Percentiles rank a stretch among this genome's conserved stretches.
phyloP scores from a whole-genome alignment of 371 early-diverging fungal genomes.

The Mortierella sp. region DNA sequence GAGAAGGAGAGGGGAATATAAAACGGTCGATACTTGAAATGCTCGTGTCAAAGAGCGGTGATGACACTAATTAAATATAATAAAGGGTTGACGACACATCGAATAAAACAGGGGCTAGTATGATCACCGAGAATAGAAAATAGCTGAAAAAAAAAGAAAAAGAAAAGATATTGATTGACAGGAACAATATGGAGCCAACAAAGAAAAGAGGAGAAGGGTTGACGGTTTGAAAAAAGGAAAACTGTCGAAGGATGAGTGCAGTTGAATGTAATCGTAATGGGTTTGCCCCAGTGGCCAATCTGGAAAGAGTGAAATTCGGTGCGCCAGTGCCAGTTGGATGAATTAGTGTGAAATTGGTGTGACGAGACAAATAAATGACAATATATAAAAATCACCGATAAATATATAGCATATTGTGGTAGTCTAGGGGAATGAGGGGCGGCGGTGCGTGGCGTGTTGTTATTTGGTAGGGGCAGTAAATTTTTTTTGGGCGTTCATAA shows the following conservation, averaged over 20 bases:
- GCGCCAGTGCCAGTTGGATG: neutral
- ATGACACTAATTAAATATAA: too few species aligned
- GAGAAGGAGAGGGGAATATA: neutral
- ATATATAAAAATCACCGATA: constrained; percentile 14
- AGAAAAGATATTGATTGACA: neutral
- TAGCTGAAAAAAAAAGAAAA: neutral
- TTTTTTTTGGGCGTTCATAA: neutral
- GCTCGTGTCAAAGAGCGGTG: constrained; percentile 4
- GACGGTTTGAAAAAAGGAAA: neutral
- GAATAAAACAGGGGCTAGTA: constrained; percentile 9
- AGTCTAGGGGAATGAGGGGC: neutral
- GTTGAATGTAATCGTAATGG: neutral
- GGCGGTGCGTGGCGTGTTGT: neutral
- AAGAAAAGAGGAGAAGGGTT: neutral
- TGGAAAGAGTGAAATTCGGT: neutral
- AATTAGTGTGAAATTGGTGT: constrained; percentile 17
- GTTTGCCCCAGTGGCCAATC: neutral
- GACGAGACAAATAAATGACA: neutral
- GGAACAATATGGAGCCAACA: neutral
- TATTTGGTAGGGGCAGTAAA: neutral
- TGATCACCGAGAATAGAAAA: constrained; percentile 10
- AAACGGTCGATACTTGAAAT: constrained; percentile 16
- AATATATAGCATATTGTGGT: neutral
- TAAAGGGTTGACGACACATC: neutral
- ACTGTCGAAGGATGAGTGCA: neutral